phyloP scores from a whole-genome alignment of 768 basidiomycete genomes.

The Epithele typhae region DNA sequence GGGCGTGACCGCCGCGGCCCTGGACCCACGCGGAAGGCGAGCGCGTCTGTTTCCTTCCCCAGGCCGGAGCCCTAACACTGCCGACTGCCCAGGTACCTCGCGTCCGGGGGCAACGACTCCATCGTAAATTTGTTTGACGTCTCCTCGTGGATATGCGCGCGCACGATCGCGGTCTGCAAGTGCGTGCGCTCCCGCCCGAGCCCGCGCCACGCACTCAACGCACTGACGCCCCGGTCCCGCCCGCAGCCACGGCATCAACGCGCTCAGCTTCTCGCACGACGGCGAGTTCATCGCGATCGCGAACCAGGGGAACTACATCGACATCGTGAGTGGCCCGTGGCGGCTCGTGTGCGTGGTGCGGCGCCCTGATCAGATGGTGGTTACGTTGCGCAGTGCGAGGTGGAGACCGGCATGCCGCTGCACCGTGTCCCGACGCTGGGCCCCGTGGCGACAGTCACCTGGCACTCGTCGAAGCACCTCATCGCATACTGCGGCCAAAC shows the following conservation, averaged over 20 bases:
- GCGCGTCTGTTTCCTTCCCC: conserved; percentile 4
- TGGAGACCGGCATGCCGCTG: conserved; percentile 68
- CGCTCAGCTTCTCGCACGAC: conserved; percentile 76
- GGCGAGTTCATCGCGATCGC: conserved; percentile 82
- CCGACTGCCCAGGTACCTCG: conserved; percentile 48
- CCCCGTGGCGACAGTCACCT: conserved; percentile 69
- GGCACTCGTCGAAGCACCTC: conserved; percentile 82
- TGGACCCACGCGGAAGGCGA: conserved; percentile 77
- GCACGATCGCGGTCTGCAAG: conserved; percentile 80
- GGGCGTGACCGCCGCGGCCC: conserved; percentile 70
- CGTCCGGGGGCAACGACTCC: conserved; percentile 76
- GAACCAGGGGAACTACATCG: conserved; percentile 66
- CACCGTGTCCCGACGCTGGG: conserved; percentile 74
- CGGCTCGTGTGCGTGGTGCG: background rate
- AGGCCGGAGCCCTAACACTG: background rate
- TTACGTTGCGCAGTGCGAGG: conserved; percentile 74
- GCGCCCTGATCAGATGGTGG: no score
- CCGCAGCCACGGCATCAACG: conserved; percentile 62
- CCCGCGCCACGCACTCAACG: background rate
- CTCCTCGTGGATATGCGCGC: conserved; percentile 74
- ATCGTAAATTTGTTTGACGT: conserved; percentile 81
- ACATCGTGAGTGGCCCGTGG: conserved; percentile 59
- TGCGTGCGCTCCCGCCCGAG: no score
- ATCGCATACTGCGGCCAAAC: conserved; percentile 81
- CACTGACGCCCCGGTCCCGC: background rate